A percentile compares a stretch with the other conserved stretches of the same genome.
Conservation (phyloP, 2,329 filamentous ascomycete genomes). For the Epichloe coenophiala region DNA sequence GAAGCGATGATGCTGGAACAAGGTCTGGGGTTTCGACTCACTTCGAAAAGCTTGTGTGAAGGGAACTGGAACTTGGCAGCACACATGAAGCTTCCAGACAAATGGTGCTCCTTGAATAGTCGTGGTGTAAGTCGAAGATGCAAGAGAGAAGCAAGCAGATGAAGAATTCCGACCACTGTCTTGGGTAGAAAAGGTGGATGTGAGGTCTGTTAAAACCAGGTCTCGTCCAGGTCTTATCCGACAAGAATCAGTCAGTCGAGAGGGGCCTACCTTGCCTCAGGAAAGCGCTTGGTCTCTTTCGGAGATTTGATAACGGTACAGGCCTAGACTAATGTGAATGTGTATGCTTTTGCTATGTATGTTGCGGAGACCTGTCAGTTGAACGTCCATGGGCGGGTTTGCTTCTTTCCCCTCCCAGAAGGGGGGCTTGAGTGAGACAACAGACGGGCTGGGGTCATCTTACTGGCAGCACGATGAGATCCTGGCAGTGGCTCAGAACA, state of each 20-base stretch:
- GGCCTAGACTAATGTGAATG: slow-evolving; percentile 16
- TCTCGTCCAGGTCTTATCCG: slow-evolving; percentile 25
- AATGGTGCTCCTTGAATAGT: slow-evolving; percentile 11
- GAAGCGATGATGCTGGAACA: slow-evolving; percentile 13
- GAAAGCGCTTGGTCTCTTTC: slow-evolving; percentile 16
- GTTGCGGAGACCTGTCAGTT: slow-evolving; percentile 17
- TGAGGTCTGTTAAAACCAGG: slow-evolving; percentile 21
- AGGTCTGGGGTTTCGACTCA: slow-evolving; percentile 30
- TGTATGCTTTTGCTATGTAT: slow-evolving; percentile 19
- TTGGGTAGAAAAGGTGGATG: slow-evolving; percentile 21
- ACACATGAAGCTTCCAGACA: slow-evolving; percentile 41
- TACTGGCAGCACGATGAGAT: slow-evolving; percentile 19
- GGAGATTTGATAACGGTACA: slow-evolving; percentile 26
- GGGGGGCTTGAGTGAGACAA: slow-evolving; percentile 24
- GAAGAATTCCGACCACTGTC: slow-evolving; percentile 25
- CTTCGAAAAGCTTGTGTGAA: slow-evolving; percentile 45
- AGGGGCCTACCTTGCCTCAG: slow-evolving; percentile 15
- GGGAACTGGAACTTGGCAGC: slow-evolving; percentile 40
- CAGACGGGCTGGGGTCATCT: slow-evolving; percentile 16
- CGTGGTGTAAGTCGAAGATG: slow-evolving; percentile 17
- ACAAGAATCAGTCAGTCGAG: slow-evolving; percentile 16
- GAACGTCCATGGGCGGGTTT: slow-evolving; percentile 15
- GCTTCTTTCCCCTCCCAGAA: slow-evolving; percentile 17
- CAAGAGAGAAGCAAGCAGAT: slow-evolving; percentile 19
- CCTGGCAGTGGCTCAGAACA: slow-evolving; percentile 19